A percentile compares a stretch with the other conserved stretches of the same genome.
Evolutionary conservation across 2,329 filamentous ascomycete genomes (phyloP).

Genomic region (Neurospora sp.): DNA sequence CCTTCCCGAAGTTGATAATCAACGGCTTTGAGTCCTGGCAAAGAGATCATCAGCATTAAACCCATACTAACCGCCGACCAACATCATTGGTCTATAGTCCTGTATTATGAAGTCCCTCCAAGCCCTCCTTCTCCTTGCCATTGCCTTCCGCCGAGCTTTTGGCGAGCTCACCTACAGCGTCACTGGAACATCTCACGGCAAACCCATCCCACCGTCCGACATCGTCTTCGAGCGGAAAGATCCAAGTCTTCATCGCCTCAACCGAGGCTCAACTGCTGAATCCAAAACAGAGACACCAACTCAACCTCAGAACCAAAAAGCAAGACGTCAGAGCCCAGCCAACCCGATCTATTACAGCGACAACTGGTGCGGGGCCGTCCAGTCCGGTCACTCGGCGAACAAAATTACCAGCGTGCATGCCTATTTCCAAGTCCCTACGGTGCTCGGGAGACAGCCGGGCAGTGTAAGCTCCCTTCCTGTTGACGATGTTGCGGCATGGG

Average conservation of each 20-base stretch:
- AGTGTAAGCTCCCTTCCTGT: slow-evolving; percentile 2
- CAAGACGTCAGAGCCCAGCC: too few relatives aligned
- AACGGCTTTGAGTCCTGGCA: background rate
- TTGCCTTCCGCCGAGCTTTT: background rate
- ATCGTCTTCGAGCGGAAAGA: background rate
- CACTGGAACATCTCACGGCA: background rate
- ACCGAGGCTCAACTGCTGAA: background rate
- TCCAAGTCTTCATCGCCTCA: background rate
- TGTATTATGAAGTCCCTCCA: background rate
- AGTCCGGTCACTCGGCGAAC: slow-evolving; percentile 11
- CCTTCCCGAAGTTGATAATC: too few relatives aligned
- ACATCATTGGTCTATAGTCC: too few relatives aligned
- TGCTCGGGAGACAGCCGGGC: slow-evolving; percentile 13
- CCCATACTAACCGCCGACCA: background rate
- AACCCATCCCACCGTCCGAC: background rate
- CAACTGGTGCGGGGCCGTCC: slow-evolving; percentile 21
- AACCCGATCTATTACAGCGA: slow-evolving; percentile 14
- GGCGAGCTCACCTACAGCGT: background rate
- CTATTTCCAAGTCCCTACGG: slow-evolving; percentile 19
- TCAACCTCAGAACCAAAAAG: too few relatives aligned
- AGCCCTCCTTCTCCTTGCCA: background rate
- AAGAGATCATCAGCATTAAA: background rate
- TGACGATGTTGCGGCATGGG: slow-evolving; percentile 22
- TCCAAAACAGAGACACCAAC: too few relatives aligned
- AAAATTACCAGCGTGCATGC: slow-evolving; percentile 16